Base-by-base conservation (phyloP, 2,329 filamentous ascomycete species). In the Neocucurbitaria cava region DNA sequence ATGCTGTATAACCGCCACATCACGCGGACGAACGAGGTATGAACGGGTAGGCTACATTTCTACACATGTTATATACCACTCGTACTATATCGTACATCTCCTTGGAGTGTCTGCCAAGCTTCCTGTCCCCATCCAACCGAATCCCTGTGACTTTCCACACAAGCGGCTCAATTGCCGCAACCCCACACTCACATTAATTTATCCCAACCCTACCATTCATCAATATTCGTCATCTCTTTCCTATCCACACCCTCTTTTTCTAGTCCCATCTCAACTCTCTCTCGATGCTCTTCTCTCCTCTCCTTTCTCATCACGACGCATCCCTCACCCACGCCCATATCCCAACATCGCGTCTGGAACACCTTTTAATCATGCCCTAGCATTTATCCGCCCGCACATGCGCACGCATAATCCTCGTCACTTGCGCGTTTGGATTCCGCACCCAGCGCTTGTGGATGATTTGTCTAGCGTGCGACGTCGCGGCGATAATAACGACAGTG, bases 351-450 rank as follows among this genome's bases (percentile, higher is more conserved):
- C 17, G 8, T 9, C 31, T 43, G 39, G 48, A 53, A 53, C 50
- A 44, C 24, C 30, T 21, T 38, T 4, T 23, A 39, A 23, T 11
- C 23, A 40, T 23, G 38, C 38, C 13, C 20, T 49, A 49, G 30
- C 38, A 54, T 51, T 51, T 51, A 55, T 38, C 52, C 52, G 42
- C 46, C n/a, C 46, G 42, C 24, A 9, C 36, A 55, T 50, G 52
- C 46, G 43, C 52, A 47, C 40, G 44, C 47, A 47, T 18, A 55
- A 50, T 31, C 47, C 42, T 43, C 52, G 42, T 24, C 47, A 46
- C 13, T 26, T 55, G 3, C 43, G 36, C 18, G 26, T 50, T 21
- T 36, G 33, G 35, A 46, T 41, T 23, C 36, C 49, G 4, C n/a
- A 30, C 30, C 52, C 52, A 9, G n/a, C n/a, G 20, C 20, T 15